phyloP scores from a whole-genome alignment of 345 rosid genomes.

The Eucalyptus dawsonii region DNA sequence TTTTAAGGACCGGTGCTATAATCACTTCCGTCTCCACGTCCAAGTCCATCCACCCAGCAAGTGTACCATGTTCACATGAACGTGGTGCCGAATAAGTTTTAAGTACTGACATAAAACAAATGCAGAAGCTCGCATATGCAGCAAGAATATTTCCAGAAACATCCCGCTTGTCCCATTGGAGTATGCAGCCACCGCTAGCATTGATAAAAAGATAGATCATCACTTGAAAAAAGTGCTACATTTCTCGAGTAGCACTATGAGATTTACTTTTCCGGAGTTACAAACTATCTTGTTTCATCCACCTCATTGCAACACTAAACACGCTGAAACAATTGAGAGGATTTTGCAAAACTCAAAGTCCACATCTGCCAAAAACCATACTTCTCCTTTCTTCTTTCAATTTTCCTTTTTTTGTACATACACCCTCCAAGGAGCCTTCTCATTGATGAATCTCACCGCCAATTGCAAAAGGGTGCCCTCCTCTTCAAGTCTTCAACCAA shows the following conservation, averaged over 20 bases:
- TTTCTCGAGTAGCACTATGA: neutral
- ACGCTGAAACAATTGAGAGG: neutral
- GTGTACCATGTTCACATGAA: neutral
- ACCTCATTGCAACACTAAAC: neutral
- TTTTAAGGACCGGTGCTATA: neutral
- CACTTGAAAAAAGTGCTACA: neutral
- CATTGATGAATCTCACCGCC: neutral
- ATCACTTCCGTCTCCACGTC: neutral
- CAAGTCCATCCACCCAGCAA: neutral
- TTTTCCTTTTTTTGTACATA: neutral
- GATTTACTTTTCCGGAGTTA: neutral
- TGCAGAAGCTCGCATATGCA: neutral
- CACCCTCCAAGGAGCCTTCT: neutral
- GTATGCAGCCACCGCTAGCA: neutral
- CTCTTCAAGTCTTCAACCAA: neutral
- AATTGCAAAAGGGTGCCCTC: neutral
- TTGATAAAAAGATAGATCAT: neutral
- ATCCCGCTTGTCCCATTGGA: neutral
- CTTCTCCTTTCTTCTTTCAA: neutral
- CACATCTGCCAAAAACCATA: neutral
- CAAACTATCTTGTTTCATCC: neutral
- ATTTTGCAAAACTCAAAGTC: neutral
- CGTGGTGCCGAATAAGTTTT: neutral
- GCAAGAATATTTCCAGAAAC: neutral
- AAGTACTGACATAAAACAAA: neutral